A percentile compares a stretch with the other conserved stretches of the same genome.
phyloP scores from a whole-genome alignment of 768 basidiomycete genomes.

The Tricholoma furcatifolium region DNA sequence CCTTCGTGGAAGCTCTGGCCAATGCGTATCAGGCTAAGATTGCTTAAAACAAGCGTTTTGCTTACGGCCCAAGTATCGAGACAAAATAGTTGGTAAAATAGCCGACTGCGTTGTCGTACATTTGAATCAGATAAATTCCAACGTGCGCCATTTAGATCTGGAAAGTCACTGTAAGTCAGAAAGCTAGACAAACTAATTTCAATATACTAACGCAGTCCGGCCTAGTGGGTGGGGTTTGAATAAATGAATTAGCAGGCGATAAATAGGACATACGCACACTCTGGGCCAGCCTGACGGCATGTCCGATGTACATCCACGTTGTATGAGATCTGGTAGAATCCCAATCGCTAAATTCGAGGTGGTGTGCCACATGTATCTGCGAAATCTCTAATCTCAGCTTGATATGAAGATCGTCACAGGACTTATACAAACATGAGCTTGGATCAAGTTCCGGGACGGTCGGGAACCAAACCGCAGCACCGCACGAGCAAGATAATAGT shows the following conservation, averaged over 20 bases:
- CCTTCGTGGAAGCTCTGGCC: slow-evolving; percentile 65
- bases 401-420: not conserved
- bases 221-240: slow-evolving; percentile 18
- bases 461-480: slow-evolving; percentile 48
- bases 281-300: slow-evolving; percentile 55
- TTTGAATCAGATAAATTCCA: slow-evolving; percentile 54
- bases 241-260: not conserved
- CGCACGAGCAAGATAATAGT: slow-evolving; percentile 57
- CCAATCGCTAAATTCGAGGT: slow-evolving; percentile 55
- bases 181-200: not conserved
- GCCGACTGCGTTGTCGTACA: slow-evolving; percentile 45
- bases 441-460: slow-evolving; percentile 55
- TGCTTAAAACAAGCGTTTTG: not conserved
- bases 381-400: not conserved
- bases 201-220: slow-evolving; percentile 48
- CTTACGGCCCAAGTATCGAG: slow-evolving; percentile 62
- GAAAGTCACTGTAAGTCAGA: not conserved
- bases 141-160: slow-evolving; percentile 59
- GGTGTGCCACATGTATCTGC: slow-evolving; percentile 44
- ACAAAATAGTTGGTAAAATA: slow-evolving; percentile 72
- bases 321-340: slow-evolving; percentile 43
- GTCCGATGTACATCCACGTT: slow-evolving; percentile 58
- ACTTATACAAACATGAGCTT: slow-evolving; percentile 46
- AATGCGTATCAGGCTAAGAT: not conserved
- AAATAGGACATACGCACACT: slow-evolving; percentile 43